A percentile compares a stretch with the other conserved stretches of the same genome.
These are phyloP conservation scores for Metschnikowia noctiluminum DNA, from an alignment of 805 yeast species.

Conservation along the genomic window DNA sequence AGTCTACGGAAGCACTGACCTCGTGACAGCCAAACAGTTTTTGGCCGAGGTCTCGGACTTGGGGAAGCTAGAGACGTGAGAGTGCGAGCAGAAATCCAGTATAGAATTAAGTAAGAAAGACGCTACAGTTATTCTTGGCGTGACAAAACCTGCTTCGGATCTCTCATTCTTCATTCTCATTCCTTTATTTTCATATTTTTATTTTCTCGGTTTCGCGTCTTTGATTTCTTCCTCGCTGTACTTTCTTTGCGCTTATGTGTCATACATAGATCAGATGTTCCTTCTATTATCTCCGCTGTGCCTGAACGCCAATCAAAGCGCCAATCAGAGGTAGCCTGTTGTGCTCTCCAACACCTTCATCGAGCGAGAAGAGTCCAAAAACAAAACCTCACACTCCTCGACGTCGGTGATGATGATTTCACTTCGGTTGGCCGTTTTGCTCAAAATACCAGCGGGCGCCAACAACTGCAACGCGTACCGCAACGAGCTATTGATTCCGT, in stretches of 20 bases:
- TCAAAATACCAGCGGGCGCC: constrained; percentile 84
- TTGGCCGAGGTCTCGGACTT: constrained; percentile 55
- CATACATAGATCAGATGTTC: too few species aligned
- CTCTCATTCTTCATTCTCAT: too few species aligned
- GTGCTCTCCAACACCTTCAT: constrained; percentile 60
- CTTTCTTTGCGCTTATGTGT: too few species aligned
- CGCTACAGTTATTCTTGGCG: too few species aligned
- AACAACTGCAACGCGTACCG: constrained; percentile 90
- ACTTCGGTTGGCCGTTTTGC: constrained; percentile 66
- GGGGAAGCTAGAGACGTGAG: constrained; percentile 5
- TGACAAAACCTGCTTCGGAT: too few species aligned
- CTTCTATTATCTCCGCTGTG: background rate
- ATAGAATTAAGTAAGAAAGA: too few species aligned
- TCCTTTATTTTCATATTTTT: too few species aligned
- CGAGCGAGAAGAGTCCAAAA: constrained; percentile 83
- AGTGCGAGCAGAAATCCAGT: too few species aligned
- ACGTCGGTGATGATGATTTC: constrained; percentile 69
- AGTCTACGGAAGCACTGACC: constrained; percentile 82
- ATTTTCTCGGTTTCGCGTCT: too few species aligned
- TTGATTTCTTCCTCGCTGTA: too few species aligned
- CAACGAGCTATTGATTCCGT: constrained; percentile 75
- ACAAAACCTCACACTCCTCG: constrained; percentile 77
- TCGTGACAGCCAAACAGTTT: constrained; percentile 67
- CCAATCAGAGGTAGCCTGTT: constrained; percentile 33
- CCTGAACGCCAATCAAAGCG: background rate